Conservation (phyloP, 352 stramenopile genomes). For the Phytopythium cucurbitacearum region DNA sequence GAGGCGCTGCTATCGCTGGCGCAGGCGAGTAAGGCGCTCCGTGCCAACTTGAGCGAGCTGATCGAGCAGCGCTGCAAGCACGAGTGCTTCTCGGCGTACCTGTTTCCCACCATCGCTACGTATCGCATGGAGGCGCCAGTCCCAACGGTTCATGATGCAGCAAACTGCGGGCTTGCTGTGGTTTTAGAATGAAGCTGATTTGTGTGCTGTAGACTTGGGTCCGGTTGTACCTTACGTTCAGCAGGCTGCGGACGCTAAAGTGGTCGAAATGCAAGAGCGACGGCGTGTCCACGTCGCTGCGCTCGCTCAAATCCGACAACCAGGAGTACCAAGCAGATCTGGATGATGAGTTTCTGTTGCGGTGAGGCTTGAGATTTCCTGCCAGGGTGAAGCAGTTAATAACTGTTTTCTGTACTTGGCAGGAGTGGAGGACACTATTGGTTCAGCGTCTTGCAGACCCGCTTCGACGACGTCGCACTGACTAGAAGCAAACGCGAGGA, state of each 20-base stretch:
- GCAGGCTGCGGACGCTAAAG: conserved; percentile 20
- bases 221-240: conserved; percentile 52
- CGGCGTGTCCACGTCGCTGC: conserved; percentile 45
- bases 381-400: not conserved
- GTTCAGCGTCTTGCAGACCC: conserved; percentile 60
- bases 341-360: conserved; percentile 32
- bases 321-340: conserved; percentile 58
- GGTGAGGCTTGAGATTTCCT: conserved; percentile 13
- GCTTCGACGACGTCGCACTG: conserved; percentile 17
- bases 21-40: conserved; percentile 12
- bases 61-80: conserved; percentile 49
- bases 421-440: conserved; percentile 74
- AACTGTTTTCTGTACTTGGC: not conserved
- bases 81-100: conserved; percentile 55
- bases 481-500: conserved; percentile 5
- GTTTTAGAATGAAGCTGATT: not conserved
- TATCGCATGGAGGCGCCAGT: conserved; percentile 60
- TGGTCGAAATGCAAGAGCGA: conserved; percentile 40
- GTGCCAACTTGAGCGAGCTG: conserved; percentile 4
- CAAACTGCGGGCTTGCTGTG: not conserved
- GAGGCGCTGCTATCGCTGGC: conserved; percentile 40
- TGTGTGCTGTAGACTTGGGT: conserved; percentile 39
- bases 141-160: conserved; percentile 19
- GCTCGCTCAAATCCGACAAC: conserved; percentile 61
- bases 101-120: conserved; percentile 57